phyloP scores from a whole-genome alignment of 2,329 filamentous ascomycete genomes.

The Phyllosticta paracitricarpa region DNA sequence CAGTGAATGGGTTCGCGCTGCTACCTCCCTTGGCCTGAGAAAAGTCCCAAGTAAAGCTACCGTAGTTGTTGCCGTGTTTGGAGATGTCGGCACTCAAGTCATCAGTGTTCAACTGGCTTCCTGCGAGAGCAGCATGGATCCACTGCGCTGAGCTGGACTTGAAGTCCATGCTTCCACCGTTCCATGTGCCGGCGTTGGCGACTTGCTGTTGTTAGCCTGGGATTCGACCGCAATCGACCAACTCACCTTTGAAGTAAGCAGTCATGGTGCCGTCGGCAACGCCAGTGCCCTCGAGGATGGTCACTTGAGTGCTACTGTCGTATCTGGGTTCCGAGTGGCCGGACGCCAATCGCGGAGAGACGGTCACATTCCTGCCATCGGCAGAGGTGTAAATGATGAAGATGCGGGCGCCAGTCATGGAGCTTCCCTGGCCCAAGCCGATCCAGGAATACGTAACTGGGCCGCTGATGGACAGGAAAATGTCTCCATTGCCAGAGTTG shows the following conservation, averaged over 20 bases:
- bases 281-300: slow-evolving; percentile 44
- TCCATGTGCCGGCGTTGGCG: slow-evolving; percentile 44
- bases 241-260: slow-evolving; percentile 46
- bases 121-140: slow-evolving; percentile 41
- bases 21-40: slow-evolving; percentile 41
- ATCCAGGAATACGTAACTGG: slow-evolving; percentile 46
- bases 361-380: slow-evolving; percentile 44
- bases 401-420: slow-evolving; percentile 48
- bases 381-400: slow-evolving; percentile 49
- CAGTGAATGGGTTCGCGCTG: slow-evolving; percentile 34
- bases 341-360: slow-evolving; percentile 42
- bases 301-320: slow-evolving; percentile 34
- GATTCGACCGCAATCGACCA: background rate
- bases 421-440: slow-evolving; percentile 44
- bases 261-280: slow-evolving; percentile 43
- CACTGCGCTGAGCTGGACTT: slow-evolving; percentile 34
- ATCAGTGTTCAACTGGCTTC: slow-evolving; percentile 39
- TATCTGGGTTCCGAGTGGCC: slow-evolving; percentile 35
- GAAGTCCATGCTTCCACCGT: slow-evolving; percentile 42
- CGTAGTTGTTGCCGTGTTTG: slow-evolving; percentile 34
- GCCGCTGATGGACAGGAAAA: slow-evolving; percentile 49
- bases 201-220: slow-evolving; percentile 19
- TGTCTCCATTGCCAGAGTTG: slow-evolving; percentile 41
- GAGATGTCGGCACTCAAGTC: slow-evolving; percentile 33
- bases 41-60: slow-evolving; percentile 38